Evolutionary conservation across 805 yeast genomes (phyloP), one percentile per base, ranked within the genome.

Genomic region (Saturnispora kantuleensis): DNA sequence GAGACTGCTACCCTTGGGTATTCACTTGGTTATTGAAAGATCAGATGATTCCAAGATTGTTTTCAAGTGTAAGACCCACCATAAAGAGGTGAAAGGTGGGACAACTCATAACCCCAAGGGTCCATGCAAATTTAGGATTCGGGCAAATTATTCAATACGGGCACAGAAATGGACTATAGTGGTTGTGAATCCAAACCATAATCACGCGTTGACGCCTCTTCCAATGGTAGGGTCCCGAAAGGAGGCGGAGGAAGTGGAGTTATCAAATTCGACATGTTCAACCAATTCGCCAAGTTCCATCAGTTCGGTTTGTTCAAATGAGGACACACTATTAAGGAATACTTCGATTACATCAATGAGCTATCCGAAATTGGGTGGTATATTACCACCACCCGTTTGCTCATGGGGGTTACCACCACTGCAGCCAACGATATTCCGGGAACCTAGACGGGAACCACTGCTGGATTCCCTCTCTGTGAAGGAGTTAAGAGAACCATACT

Each of bases 41-140:
- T 74, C 80, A 3, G 85, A 79, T 58, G 71, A 67, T 39, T 63
- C 72, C 37, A 79, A 79, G 57, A 76, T 79, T 15, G 76, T 78
- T 13, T 79, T 79, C 62, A 74, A 76, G 53, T 79, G 85, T 56
- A 77, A 76, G 51, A 67, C 71, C n/a, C 28, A 21, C n/a, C 17
- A 41, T 10, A 29, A 40, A 32, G 17, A 17, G 5, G 26, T 21
- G 6, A 21, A 21, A 21, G 26, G 26, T 21, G 26, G 26, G 26
- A 21, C 26, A 21, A 21, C 26, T 12, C 31, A 28, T 17, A 15
- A 17, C 15, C 33, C 11, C 31, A 35, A 30, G 12, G 35, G 40
- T 28, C 31, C 44, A 31, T 80, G 86, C 54, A 85, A 85, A 2
- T 80, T 80, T 54, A 66, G 81, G 56, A 69, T 80, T 36, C 59